phyloP scores from a whole-genome alignment of 2,329 filamentous ascomycete species.

The Dothideomycetes sp. region DNA sequence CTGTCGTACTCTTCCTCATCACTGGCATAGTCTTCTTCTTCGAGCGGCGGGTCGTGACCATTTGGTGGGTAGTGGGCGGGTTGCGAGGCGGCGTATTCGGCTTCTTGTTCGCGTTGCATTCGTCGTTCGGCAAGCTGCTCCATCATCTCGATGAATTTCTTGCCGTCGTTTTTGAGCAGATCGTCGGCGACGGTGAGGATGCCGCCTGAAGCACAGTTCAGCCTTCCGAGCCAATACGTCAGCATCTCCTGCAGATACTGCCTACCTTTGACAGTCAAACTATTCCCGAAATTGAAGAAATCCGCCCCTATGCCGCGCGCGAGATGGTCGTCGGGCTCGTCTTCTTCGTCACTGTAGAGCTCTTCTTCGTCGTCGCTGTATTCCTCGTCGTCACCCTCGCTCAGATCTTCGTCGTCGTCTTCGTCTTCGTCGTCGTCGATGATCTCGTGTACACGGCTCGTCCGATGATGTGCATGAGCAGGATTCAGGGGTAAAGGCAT shows the following conservation, averaged over 20 bases:
- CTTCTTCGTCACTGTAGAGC: constrained; percentile 50
- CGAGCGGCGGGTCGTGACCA: constrained; percentile 56
- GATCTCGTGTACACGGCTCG: constrained; percentile 62
- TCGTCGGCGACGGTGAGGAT: constrained; percentile 98
- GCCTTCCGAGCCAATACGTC: constrained; percentile 17
- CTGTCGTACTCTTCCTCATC: constrained; percentile 56
- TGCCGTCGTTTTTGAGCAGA: constrained; percentile 95
- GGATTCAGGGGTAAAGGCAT: constrained; percentile 42
- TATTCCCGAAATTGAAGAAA: constrained; percentile 96
- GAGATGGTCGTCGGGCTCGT: constrained; percentile 38
- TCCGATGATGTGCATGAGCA: constrained; percentile 53
- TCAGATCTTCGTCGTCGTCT: constrained; percentile 41
- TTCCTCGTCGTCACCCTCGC: constrained; percentile 51
- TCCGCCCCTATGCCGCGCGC: constrained; percentile 55
- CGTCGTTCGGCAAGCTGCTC: constrained; percentile 94
- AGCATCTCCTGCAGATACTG: constrained; percentile 19
- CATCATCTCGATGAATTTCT: constrained; percentile 99
- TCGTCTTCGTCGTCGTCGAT: constrained; percentile 45
- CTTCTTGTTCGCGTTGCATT: constrained; percentile 94
- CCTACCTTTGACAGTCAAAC: constrained; percentile 80
- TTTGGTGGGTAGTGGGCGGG: constrained; percentile 42
- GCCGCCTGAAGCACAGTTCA: constrained; percentile 55
- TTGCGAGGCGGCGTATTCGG: constrained; percentile 54
- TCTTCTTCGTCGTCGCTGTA: constrained; percentile 54
- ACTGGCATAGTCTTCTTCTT: constrained; percentile 73